These are phyloP conservation scores for Tetrapisispora nanseiensis DNA, from an alignment of 805 yeast genomes.

Conservation along the genomic window DNA sequence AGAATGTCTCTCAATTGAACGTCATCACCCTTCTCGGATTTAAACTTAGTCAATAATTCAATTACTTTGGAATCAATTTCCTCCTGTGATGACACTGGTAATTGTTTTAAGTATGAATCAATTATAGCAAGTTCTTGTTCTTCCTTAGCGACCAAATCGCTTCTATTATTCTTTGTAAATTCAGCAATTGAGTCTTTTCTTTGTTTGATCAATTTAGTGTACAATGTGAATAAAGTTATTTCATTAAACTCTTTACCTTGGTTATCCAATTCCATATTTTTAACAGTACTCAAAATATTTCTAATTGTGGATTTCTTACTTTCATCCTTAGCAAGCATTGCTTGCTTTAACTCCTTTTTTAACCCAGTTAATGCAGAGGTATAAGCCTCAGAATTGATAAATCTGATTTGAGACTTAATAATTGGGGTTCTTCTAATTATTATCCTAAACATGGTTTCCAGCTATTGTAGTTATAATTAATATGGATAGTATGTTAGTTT, in stretches of 20 bases:
- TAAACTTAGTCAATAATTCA: slow-evolving; percentile 17
- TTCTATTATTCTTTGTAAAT: slow-evolving; percentile 37
- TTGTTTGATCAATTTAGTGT: slow-evolving; percentile 39
- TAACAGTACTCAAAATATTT: slow-evolving; percentile 34
- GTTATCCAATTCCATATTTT: slow-evolving; percentile 36
- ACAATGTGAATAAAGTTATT: slow-evolving; percentile 29
- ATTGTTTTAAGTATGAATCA: slow-evolving; percentile 28
- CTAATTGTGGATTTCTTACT: slow-evolving; percentile 37
- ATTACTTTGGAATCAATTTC: slow-evolving; percentile 32
- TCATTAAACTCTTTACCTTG: slow-evolving; percentile 30
- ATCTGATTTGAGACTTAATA: slow-evolving; percentile 15
- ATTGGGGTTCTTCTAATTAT: neutral
- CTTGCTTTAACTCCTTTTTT: slow-evolving; percentile 37
- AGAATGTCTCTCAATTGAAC: slow-evolving; percentile 28
- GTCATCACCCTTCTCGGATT: slow-evolving; percentile 13
- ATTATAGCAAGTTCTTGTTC: slow-evolving; percentile 36
- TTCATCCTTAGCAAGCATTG: slow-evolving; percentile 39
- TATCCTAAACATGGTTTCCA: slow-evolving; percentile 5
- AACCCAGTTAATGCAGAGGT: slow-evolving; percentile 26
- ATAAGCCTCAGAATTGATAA: slow-evolving; percentile 31
- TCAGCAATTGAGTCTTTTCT: slow-evolving; percentile 42
- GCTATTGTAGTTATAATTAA: too few species aligned
- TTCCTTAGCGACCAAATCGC: slow-evolving; percentile 48
- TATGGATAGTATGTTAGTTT: too few species aligned
- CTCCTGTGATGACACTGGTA: slow-evolving; percentile 42